Evolutionary conservation across 352 stramenopile genomes (phyloP), one percentile per base, ranked within the genome.

Genomic region (Phytophthora crassamura): DNA sequence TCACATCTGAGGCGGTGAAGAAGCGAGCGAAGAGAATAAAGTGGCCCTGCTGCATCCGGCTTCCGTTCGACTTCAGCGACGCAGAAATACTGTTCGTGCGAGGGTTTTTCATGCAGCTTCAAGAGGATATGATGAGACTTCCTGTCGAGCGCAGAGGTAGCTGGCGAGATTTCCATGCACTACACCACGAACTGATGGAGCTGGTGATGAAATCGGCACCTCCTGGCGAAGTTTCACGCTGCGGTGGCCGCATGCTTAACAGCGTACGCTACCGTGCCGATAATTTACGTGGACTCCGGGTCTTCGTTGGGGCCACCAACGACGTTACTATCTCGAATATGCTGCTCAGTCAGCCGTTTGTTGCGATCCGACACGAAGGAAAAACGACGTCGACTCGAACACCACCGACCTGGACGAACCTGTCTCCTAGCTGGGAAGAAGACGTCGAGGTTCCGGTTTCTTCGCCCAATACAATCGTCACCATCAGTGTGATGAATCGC

Each of bases 401-500:
- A 0, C 25, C 72, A 22, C 77, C 83, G 8, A 81, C 60, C 1
- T 91, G 83, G 81, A 86, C 69, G 35, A 87, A 83, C 57, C 56
- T 90, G 20, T 75, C 79, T 15, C 83, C 83, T 12, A 66, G 58
- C n/a, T 91, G 83, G 83, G 69, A 82, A 50, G 81, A 91, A 69
- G 73, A 75, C 20, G 49, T 91, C 2, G 81, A 91, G 20, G 63
- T 88, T n/a, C 67, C 78, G 14, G 57, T 82, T 25, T 56, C 61
- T 8, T 88, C 79, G 2, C 20, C 65, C 1, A 75, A 74, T 16
- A 59, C 79, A 1, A 75, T 67, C 4, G 34, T 90, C 30, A 67
- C 62, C 7, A 63, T 91, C 34, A 78, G 47, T 35, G 47, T 91
- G 0, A 73, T 78, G 51, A 77, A 90, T 20, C 79, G 76, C 18